Evolutionary conservation across 106 monocot species (phyloP).

Genomic region (Chionographis japonica): DNA sequence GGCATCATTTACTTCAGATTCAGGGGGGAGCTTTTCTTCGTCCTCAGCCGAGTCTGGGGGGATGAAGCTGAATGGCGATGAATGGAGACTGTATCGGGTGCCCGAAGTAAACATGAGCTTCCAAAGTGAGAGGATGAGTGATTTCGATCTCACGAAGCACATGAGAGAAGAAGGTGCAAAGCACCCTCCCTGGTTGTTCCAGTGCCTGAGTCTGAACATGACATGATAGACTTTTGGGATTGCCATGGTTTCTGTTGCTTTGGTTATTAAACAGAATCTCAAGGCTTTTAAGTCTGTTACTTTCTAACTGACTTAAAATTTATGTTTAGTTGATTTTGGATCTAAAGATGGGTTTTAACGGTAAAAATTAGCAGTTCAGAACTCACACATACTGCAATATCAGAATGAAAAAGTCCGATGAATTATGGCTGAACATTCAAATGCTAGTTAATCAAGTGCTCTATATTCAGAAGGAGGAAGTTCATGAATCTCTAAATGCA

Average conservation of each 20-base stretch:
- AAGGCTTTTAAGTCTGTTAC: not conserved
- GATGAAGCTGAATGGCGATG: slow-evolving; percentile 10
- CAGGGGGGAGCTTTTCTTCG: slow-evolving; percentile 36
- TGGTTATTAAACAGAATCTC: not conserved
- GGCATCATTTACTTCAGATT: slow-evolving; percentile 24
- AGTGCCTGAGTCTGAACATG: slow-evolving; percentile 57
- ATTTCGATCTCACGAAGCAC: slow-evolving; percentile 13
- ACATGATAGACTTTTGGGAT: slow-evolving; percentile 25
- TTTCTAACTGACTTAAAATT: not conserved
- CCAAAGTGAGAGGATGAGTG: slow-evolving; percentile 16
- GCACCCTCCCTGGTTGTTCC: slow-evolving; percentile 57
- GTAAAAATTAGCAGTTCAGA: too few species aligned
- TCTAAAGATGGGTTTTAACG: too few species aligned
- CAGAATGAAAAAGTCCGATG: too few species aligned
- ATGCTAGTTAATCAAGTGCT: too few species aligned
- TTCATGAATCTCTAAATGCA: too few species aligned
- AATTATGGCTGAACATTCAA: too few species aligned
- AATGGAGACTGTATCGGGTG: slow-evolving; percentile 22
- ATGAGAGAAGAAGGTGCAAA: slow-evolving; percentile 19
- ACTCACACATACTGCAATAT: too few species aligned
- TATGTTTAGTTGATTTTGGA: not conserved
- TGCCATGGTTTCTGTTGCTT: not conserved
- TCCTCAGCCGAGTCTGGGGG: slow-evolving; percentile 42
- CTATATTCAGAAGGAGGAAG: too few species aligned
- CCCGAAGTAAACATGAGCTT: slow-evolving; percentile 14